Conservation (phyloP, 2,329 filamentous ascomycete species). For the Apiospora phragmitis region DNA sequence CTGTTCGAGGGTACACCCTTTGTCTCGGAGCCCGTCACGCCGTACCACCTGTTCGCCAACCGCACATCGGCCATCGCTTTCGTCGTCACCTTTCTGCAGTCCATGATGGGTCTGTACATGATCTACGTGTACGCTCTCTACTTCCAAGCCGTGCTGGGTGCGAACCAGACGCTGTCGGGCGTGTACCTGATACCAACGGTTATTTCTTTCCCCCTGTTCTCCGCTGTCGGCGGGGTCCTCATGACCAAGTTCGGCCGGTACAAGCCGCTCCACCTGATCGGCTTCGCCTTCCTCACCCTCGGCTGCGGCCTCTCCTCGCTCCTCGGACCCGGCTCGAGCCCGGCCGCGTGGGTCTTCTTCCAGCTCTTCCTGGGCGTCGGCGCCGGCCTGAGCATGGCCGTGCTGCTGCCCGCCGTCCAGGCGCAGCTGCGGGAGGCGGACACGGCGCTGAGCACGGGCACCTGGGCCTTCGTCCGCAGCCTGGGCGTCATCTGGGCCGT, state of each 20-base stretch:
- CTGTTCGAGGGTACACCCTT: not conserved
- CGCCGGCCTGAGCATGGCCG: slow-evolving; percentile 38
- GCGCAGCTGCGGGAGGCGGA: slow-evolving; percentile 32
- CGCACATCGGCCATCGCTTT: slow-evolving; percentile 22
- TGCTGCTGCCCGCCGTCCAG: slow-evolving; percentile 40
- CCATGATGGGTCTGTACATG: slow-evolving; percentile 34
- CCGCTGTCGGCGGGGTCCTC: slow-evolving; percentile 20
- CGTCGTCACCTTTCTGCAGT: slow-evolving; percentile 36
- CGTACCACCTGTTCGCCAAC: not conserved
- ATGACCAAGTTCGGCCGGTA: slow-evolving; percentile 30
- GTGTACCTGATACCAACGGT: not conserved
- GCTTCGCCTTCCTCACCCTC: slow-evolving; percentile 31
- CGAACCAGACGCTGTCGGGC: slow-evolving; percentile 25
- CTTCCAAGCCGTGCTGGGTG: slow-evolving; percentile 39
- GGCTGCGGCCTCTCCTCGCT: slow-evolving; percentile 38
- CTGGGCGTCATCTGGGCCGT: slow-evolving; percentile 44
- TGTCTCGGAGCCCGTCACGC: not conserved
- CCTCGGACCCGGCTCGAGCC: slow-evolving; percentile 32
- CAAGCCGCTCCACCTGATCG: slow-evolving; percentile 26
- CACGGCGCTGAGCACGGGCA: slow-evolving; percentile 32
- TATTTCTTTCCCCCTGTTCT: not conserved
- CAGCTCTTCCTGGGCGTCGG: slow-evolving; percentile 38
- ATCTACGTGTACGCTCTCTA: slow-evolving; percentile 45
- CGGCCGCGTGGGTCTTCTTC: slow-evolving; percentile 37
- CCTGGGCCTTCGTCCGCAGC: slow-evolving; percentile 40